Base-by-base conservation (phyloP, 2,329 filamentous ascomycete species). In the Emergomyces pasteurianus region DNA sequence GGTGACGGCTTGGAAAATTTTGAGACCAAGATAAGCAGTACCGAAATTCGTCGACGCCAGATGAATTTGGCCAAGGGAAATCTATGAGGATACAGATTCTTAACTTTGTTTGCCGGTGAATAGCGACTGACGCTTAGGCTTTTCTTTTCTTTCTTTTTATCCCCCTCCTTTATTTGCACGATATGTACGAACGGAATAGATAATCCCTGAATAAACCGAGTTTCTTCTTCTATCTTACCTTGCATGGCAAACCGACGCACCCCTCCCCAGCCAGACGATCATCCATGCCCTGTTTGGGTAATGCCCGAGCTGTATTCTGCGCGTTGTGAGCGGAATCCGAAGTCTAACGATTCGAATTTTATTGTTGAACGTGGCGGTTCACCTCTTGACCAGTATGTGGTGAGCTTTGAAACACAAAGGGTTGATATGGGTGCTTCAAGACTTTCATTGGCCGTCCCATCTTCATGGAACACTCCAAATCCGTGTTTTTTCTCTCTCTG, bases 11-110 rank as follows among this genome's bases (percentile, higher is more conserved):
- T 76, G 14, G 82, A 85, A 61, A 80, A 82, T 65, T 96, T 95
- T 74, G 83, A 86, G 31, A 82, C 83, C 63, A 97, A 96, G 77
- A 89, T 96, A 67, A 95, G 91, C 78, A 96, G 92, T 75, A 95
- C 92, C 0, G 88, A 88, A 61, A 95, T 96, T 66, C 80, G 87
- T 65, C 80, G 81, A 63, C 79, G 79, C 34, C 72, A 70, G 62
- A 74, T 73, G 72, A 70, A 76, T 60, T 64, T 70, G 61, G 70
- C 73, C 36, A 73, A 71, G 64, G 69, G 63, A 65, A 67, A 63
- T 65, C 61, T 65, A 42, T 66, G 49, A 64, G 58, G 34, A 43
- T 36, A 31, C n/a, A 12, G 21, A 43, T 28, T 16, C 23, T 43
- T 9, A 54, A 31, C 31, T 21, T 34, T 21, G 7, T 28, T 40